Base-by-base conservation (phyloP, 169 alveolate species). In the Blepharisma undulans region DNA sequence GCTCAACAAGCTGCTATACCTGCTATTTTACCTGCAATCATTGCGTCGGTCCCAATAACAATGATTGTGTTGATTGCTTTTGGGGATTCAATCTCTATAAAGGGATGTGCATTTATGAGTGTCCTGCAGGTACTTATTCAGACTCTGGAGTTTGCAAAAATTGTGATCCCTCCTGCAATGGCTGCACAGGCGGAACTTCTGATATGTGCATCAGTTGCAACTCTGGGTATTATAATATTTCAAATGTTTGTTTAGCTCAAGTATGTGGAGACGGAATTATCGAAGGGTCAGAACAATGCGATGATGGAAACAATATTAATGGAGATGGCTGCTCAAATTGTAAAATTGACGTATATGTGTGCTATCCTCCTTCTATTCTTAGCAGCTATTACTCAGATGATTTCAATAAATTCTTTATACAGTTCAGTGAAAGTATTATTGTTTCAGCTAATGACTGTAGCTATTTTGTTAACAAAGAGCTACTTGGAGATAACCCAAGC, bases 251-350 rank as follows among this genome's bases (percentile, higher is more conserved):
- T 29, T 22, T 74, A 25, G 36, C 80, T 74, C 48, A 74, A 74
- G 80, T 74, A 25, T 79, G 87, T 32, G 87, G 87, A 79, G 87
- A 79, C 18, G 87, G 87, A 8, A 79, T 79, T 6, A 30, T 27
- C 7, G 36, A 29, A 30, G 72, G 72, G 10, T 29, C 36, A n/a
- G 87, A 79, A 33, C 30, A 29, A 79, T 79, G 87, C 76, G 87
- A 79, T 6, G 87, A 79, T 32, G 87, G 87, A 12, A 79, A 79
- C 18, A 2, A 79, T n/a, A n/a, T 79, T 16, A 22, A 79, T n/a
- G 87, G 87, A 6, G 87, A 79, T 32, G 87, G 87, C 30, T 79
- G 87, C 12, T 79, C 27, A n/a, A 33, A 79, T n/a, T 79, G 87
- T 76, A 79, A 30, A 30, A 33, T 79, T 30, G 87, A 79, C 10